These are phyloP conservation scores for Trichoderma sp. DNA, from an alignment of 2,329 filamentous ascomycete genomes.

Conservation along the genomic window DNA sequence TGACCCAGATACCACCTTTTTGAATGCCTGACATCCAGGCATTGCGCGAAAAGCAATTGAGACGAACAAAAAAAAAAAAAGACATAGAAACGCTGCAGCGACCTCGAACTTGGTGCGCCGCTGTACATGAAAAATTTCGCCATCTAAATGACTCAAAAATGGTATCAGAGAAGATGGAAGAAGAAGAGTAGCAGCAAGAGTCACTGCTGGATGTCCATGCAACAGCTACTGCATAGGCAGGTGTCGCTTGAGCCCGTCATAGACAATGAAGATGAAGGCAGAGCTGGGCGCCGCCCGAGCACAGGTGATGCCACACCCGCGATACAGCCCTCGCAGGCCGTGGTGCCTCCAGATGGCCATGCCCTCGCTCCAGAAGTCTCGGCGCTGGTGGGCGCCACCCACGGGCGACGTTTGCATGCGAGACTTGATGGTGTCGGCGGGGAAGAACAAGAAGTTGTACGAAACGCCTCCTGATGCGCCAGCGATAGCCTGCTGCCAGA, in stretches of 20 bases:
- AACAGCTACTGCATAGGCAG: slow-evolving; percentile 53
- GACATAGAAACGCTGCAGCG: slow-evolving; percentile 1
- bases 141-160: slow-evolving; percentile 25
- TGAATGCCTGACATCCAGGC: slow-evolving; percentile 2
- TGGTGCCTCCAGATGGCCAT: slow-evolving; percentile 77
- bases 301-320: slow-evolving; percentile 93
- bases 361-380: slow-evolving; percentile 73
- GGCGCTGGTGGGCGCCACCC: slow-evolving; percentile 55
- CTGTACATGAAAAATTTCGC: not conserved
- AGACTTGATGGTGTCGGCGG: slow-evolving; percentile 95
- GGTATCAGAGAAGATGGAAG: not conserved
- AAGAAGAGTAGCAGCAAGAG: slow-evolving; percentile 29
- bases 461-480: slow-evolving; percentile 87
- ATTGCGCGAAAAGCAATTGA: not conserved
- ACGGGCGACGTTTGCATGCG: slow-evolving; percentile 90
- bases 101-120: slow-evolving; percentile 1
- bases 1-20: slow-evolving; percentile 7
- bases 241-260: slow-evolving; percentile 77
- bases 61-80: not conserved
- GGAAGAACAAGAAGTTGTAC: slow-evolving; percentile 98
- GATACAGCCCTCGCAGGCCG: slow-evolving; percentile 82
- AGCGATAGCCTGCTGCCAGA: slow-evolving; percentile 85
- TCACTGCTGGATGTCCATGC: not conserved
- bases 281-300: slow-evolving; percentile 87
- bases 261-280: slow-evolving; percentile 97